Percentiles rank a stretch among this genome's conserved stretches.
Conservation (phyloP, 2,329 filamentous ascomycete species). For the Orbilia quercus region DNA sequence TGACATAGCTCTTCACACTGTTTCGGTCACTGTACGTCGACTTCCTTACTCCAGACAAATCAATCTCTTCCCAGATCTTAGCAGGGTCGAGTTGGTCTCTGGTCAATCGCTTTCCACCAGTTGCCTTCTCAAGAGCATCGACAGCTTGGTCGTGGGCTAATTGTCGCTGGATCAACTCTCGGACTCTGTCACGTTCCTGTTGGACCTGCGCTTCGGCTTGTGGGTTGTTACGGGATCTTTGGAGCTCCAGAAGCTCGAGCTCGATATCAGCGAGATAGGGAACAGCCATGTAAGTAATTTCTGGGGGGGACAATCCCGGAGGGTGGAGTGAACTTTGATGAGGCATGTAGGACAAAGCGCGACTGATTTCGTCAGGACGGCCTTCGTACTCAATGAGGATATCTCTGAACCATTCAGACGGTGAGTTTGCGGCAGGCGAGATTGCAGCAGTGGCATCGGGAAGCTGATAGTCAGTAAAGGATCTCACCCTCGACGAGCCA, state of each 20-base stretch:
- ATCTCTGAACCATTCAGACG: slow-evolving; percentile 47
- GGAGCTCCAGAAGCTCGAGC: slow-evolving; percentile 37
- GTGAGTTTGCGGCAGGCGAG: slow-evolving; percentile 19
- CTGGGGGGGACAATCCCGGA: slow-evolving; percentile 37
- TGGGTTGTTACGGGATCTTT: slow-evolving; percentile 15
- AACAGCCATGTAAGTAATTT: slow-evolving; percentile 44
- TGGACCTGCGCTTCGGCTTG: slow-evolving; percentile 23
- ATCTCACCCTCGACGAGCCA: slow-evolving; percentile 8
- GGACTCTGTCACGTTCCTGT: slow-evolving; percentile 47
- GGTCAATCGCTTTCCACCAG: slow-evolving; percentile 47
- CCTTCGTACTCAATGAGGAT: slow-evolving; percentile 41
- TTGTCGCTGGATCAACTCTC: slow-evolving; percentile 49
- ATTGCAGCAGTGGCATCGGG: slow-evolving; percentile 17
- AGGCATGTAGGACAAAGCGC: slow-evolving; percentile 49
- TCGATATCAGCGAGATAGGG: slow-evolving; percentile 47
- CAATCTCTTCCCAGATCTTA: slow-evolving; percentile 53
- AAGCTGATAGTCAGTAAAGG: slow-evolving; percentile 23
- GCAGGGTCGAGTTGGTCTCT: slow-evolving; percentile 36
- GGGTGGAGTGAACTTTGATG: slow-evolving; percentile 33
- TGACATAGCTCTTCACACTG: slow-evolving; percentile 29
- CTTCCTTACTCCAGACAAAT: slow-evolving; percentile 30
- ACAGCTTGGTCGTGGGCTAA: slow-evolving; percentile 50
- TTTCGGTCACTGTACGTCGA: slow-evolving; percentile 18
- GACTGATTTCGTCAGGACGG: slow-evolving; percentile 40
- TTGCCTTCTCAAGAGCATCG: slow-evolving; percentile 44